Conservation (phyloP, 2,329 filamentous ascomycete genomes). For the Cercospora beticola region DNA sequence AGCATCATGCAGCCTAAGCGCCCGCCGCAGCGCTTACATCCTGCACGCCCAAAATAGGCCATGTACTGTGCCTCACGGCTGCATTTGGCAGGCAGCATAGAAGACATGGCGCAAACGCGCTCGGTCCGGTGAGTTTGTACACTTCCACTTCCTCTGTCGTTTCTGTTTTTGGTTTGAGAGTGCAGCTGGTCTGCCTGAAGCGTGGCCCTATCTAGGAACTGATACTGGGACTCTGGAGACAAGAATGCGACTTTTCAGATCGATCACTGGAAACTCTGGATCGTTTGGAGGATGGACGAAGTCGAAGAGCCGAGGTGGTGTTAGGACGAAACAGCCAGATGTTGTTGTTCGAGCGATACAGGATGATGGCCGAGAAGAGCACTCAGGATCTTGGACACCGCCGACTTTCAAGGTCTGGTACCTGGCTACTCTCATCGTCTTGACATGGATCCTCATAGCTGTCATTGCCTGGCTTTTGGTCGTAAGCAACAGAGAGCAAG, state of each 20-base stretch:
- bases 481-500: constrained; percentile 41
- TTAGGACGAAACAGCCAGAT: neutral
- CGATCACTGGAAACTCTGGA: neutral
- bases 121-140: neutral
- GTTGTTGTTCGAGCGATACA: neutral
- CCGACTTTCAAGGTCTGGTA: constrained; percentile 41
- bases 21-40: constrained; percentile 7
- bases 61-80: constrained; percentile 18
- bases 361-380: neutral
- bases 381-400: constrained; percentile 40
- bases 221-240: neutral
- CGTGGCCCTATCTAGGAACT: neutral
- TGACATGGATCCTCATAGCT: constrained; percentile 40
- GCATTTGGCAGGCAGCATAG: constrained; percentile 16
- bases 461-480: constrained; percentile 49
- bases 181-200: constrained; percentile 1
- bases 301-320: neutral
- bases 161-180: neutral
- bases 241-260: neutral
- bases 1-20: constrained; percentile 7
- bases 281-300: neutral
- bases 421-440: constrained; percentile 40
- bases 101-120: neutral
- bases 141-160: neutral
- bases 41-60: neutral